These are phyloP conservation scores for Nemania bipapillata DNA, from an alignment of 2,329 filamentous ascomycete genomes.

Conservation along the genomic window DNA sequence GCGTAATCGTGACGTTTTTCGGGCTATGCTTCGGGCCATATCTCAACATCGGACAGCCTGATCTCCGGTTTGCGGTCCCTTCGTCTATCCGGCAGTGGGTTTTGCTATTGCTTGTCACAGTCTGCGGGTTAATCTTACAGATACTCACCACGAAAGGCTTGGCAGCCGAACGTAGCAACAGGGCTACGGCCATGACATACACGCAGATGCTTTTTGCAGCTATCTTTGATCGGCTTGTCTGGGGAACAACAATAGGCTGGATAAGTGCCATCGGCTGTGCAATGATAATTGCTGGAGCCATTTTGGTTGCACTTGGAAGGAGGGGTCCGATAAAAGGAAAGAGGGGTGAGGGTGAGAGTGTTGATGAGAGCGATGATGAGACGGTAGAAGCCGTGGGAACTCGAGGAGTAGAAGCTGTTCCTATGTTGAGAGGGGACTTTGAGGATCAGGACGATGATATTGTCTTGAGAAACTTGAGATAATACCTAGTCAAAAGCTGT, in stretches of 20 bases:
- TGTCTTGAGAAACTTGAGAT: conserved; percentile 33
- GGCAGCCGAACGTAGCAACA: conserved; percentile 73
- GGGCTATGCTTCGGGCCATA: conserved; percentile 65
- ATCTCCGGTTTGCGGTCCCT: conserved; percentile 57
- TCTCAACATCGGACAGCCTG: conserved; percentile 49
- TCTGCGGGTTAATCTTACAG: conserved; percentile 85
- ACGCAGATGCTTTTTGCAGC: conserved; percentile 68
- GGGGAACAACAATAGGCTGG: conserved; percentile 62
- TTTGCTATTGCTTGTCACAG: conserved; percentile 73
- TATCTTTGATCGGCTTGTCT: conserved; percentile 63
- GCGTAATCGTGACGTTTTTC: conserved; percentile 72
- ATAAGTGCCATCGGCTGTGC: conserved; percentile 63
- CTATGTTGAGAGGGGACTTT: conserved; percentile 20
- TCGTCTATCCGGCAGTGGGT: conserved; percentile 67
- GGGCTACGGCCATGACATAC: conserved; percentile 68
- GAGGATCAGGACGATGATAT: conserved; percentile 45
- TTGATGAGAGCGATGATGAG: conserved; percentile 47
- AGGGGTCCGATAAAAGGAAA: conserved; percentile 40
- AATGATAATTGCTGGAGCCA: conserved; percentile 64
- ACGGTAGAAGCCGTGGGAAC: conserved; percentile 50
- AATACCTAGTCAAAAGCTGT: too few relatives aligned
- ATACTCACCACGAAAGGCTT: conserved; percentile 84
- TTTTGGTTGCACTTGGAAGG: conserved; percentile 63
- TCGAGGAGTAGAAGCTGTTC: conserved; percentile 39
- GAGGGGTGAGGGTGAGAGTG: conserved; percentile 42